These are phyloP conservation scores for Globisporangium mamillatum DNA, from an alignment of 352 stramenopile genomes.

Conservation along the genomic window DNA sequence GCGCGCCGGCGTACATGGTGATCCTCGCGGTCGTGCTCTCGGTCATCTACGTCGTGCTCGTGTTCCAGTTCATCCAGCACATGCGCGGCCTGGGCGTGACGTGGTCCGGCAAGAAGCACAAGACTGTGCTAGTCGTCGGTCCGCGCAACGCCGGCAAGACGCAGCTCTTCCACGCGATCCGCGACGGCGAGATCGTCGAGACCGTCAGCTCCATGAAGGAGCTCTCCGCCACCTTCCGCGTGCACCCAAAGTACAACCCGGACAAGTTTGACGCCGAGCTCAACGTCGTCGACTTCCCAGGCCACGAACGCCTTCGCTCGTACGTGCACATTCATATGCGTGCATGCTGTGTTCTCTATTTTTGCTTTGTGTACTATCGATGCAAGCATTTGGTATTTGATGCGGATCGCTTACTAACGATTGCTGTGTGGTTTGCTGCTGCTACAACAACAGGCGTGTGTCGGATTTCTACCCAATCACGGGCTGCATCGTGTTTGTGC, in stretches of 20 bases:
- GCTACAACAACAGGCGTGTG: slow-evolving; percentile 41
- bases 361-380: neutral
- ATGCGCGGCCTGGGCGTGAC: slow-evolving; percentile 61
- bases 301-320: slow-evolving; percentile 77
- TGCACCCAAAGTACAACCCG: slow-evolving; percentile 66
- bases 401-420: neutral
- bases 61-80: slow-evolving; percentile 62
- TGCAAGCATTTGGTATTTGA: neutral
- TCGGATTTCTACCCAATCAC: slow-evolving; percentile 73
- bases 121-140: slow-evolving; percentile 68
- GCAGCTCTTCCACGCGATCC: slow-evolving; percentile 76
- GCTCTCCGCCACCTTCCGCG: slow-evolving; percentile 55
- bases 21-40: slow-evolving; percentile 40
- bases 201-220: slow-evolving; percentile 88
- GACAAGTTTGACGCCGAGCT: slow-evolving; percentile 70
- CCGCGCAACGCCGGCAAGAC: slow-evolving; percentile 76
- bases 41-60: slow-evolving; percentile 53
- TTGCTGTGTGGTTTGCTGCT: neutral
- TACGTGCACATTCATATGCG: slow-evolving; percentile 24
- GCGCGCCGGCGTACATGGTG: slow-evolving; percentile 56
- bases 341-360: neutral
- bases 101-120: slow-evolving; percentile 71
- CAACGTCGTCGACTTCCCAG: slow-evolving; percentile 77
- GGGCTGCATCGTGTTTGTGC: slow-evolving; percentile 69
- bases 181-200: slow-evolving; percentile 57